Conservation (phyloP, 2,329 filamentous ascomycete species). For the Hymenoscyphus linearis region DNA sequence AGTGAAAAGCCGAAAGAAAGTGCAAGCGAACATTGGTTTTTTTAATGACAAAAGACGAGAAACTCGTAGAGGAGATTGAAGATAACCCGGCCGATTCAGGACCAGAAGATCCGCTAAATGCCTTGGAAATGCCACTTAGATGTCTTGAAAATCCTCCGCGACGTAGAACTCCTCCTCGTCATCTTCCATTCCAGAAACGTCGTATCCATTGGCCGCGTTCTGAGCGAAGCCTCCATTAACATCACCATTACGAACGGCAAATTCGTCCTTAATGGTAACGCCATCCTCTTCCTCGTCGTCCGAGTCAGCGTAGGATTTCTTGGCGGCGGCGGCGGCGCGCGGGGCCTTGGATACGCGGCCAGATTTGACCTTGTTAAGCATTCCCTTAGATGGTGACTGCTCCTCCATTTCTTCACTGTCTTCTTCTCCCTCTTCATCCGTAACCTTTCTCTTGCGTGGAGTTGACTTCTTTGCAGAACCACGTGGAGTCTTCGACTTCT, state of each 20-base stretch:
- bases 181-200: neutral
- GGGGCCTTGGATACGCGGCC: conserved; percentile 20
- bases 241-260: neutral
- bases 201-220: neutral
- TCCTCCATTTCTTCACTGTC: conserved; percentile 7
- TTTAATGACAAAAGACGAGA: neutral
- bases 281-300: conserved; percentile 11
- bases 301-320: neutral
- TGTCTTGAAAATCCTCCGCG: neutral
- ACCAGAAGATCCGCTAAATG: neutral
- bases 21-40: neutral
- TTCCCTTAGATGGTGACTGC: neutral
- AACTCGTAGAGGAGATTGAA: neutral
- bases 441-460: conserved; percentile 5
- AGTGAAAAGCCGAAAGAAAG: neutral
- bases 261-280: conserved; percentile 1
- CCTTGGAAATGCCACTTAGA: neutral
- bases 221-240: neutral
- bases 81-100: neutral
- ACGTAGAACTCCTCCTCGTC: neutral
- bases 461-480: conserved; percentile 9
- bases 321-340: neutral
- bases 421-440: conserved; percentile 7
- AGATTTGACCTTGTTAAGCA: conserved; percentile 4
- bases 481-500: neutral